A percentile compares a stretch with the other conserved stretches of the same genome.
phyloP scores from a whole-genome alignment of 1,284 basidiomycete species.

The Boletus semigastroideus region DNA sequence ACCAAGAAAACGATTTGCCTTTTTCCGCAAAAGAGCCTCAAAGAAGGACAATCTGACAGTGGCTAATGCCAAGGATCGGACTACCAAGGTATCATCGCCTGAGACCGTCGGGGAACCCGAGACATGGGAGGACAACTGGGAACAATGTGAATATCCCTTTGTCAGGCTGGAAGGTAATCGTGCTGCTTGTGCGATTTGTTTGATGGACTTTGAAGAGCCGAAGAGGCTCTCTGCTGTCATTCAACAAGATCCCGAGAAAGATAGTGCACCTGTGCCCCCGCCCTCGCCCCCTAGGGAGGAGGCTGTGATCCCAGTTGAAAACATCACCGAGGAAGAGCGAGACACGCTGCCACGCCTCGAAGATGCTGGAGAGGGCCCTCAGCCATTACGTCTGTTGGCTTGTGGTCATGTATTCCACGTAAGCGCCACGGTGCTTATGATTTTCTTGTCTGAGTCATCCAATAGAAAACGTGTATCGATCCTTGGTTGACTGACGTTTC shows the following conservation, averaged over 20 bases:
- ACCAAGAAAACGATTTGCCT: constrained; percentile 50
- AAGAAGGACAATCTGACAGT: constrained; percentile 28
- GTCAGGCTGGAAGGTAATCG: constrained; percentile 75
- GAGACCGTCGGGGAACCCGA: constrained; percentile 38
- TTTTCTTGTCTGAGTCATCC: constrained; percentile 5
- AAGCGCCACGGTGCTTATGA: constrained; percentile 29
- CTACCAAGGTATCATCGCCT: constrained; percentile 19
- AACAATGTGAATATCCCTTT: constrained; percentile 54
- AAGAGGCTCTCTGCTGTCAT: constrained; percentile 39
- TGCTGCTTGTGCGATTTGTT: constrained; percentile 77
- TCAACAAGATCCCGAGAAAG: constrained; percentile 23
- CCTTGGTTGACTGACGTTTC: constrained; percentile 77
- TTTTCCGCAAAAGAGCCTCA: constrained; percentile 38
- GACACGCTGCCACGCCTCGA: constrained; percentile 47
- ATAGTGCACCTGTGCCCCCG: constrained; percentile 6
- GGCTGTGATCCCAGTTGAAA: constrained; percentile 37
- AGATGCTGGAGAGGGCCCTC: constrained; percentile 71
- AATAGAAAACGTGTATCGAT: constrained; percentile 74
- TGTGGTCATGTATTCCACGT: constrained; percentile 87
- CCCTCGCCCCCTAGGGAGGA: constrained; percentile 17
- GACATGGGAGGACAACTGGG: constrained; percentile 59
- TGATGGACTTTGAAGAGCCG: constrained; percentile 80
- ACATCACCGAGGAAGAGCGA: constrained; percentile 41
- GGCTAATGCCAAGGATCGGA: constrained; percentile 15
- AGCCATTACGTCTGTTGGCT: constrained; percentile 66